Base-by-base conservation (phyloP, 768 basidiomycete genomes). In the Suillus occidentalis region DNA sequence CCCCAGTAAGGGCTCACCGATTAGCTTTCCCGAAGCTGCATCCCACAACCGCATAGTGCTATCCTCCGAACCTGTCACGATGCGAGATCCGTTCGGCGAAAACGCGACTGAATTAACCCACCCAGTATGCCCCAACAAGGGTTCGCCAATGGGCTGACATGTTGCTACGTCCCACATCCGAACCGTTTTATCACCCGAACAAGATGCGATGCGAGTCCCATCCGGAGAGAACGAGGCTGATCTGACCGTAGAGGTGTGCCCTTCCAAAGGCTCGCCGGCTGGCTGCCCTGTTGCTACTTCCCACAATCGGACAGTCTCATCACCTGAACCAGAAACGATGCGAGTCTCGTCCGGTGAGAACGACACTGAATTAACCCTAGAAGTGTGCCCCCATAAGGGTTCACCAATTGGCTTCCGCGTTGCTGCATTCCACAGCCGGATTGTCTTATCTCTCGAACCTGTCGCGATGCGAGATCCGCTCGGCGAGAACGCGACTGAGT, bases 291-390 rank as follows among this genome's bases (percentile, higher is more conserved):
- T 9, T 4, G 5, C 43, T 20, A 4, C 43, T 6, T 45, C 43
- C 20, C 43, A 45, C 20, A n/a, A 4, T 8, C 43, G 20, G 20
- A 45, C 20, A 45, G 20, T 45, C 20, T n/a, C 1, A n/a, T 45
- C 43, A 0, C 4, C 0, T 2, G 20, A 45, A 10, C 43, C 43
- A 45, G 43, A 20, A 9, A 4, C 43, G 43, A 45, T 9, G 43
- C 43, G 20, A 9, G 20, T 20, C 6, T 7, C 42, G 18, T 42
- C 42, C 42, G 3, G 39, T 13, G 42, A 43, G 42, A 43, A 43
- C 7, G 45, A n/a, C 0, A n/a, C 45, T n/a, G 45, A n/a, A 4
- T 5, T 4, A 12, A 45, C 9, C 0, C 1, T 0, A 10, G 4
- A 3, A 12, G 45, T 45, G 20, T 45, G 45, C 45, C 45, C 45